Base-by-base conservation (phyloP, 2,329 filamentous ascomycete species). In the Dactylellina haptotyla region DNA sequence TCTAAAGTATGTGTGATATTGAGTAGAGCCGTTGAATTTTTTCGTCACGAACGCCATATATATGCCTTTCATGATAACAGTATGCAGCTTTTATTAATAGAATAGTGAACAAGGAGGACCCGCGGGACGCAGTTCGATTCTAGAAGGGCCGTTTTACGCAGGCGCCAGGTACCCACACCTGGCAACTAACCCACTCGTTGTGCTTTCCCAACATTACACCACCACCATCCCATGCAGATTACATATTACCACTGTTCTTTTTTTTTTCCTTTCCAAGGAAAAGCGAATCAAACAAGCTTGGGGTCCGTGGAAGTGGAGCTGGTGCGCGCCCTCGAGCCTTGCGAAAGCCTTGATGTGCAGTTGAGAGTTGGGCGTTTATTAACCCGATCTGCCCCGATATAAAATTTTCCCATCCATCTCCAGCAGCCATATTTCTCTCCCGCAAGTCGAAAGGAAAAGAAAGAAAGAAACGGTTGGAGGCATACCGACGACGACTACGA, bases 91-190 rank as follows among this genome's bases (percentile, higher is more conserved):
- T 69, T 65, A 56, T 39, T 56, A 34, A 53, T 51, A 51, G 34
- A 53, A 66, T 43, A 5, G 5, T 9, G 8, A 16, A 25, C 16
- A 48, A 26, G 10, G 28, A 23, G 16, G 16, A 32, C 16, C 20
- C 12, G 48, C 50, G 37, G 34, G 23, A 34, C 12, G 4, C 20
- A 9, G n/a, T 14, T 18, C 18, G 34, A 58, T 58, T 66, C 62
- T 66, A 66, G 62, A 66, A 66, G 26, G 62, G 62, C 62, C 51
- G 51, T 66, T 66, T 66, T 43, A 58, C 43, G 62, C 51, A 58
- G 23, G 62, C 32, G 18, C 41, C 41, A 26, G 39, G 37, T 46
- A 39, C 34, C 62, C 62, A 57, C 62, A 54, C 50, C 32, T 12
- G 3, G 4, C 14, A 12, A 41, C 37, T n/a, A 5, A 16, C 37